Conservation (phyloP, 768 basidiomycete genomes). For the Strobilomyces dryophilus region DNA sequence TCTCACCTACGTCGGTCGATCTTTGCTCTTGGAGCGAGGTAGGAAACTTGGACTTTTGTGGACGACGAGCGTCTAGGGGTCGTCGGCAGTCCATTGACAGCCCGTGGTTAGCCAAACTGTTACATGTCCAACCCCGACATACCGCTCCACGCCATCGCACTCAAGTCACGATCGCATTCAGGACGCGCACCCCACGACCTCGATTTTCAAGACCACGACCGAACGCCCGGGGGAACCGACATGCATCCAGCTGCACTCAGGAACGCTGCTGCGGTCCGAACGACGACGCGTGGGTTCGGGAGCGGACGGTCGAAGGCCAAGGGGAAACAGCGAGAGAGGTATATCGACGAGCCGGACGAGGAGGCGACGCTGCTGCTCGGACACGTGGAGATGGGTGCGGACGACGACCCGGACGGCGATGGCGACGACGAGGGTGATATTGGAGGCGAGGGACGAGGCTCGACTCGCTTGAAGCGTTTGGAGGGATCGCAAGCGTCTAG, state of each 20-base stretch:
- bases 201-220: slow-evolving; percentile 20
- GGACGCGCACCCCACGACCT: slow-evolving; percentile 40
- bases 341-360: slow-evolving; percentile 63
- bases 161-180: slow-evolving; percentile 40
- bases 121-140: slow-evolving; percentile 53
- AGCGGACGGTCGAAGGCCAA: slow-evolving; percentile 30
- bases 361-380: slow-evolving; percentile 46
- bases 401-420: slow-evolving; percentile 35
- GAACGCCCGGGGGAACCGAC: slow-evolving; percentile 5
- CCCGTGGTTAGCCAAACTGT: not conserved
- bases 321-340: slow-evolving; percentile 48
- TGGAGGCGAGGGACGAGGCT: slow-evolving; percentile 28
- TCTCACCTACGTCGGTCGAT: not conserved
- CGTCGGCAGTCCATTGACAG: not conserved
- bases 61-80: slow-evolving; percentile 1
- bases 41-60: not conserved
- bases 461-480: slow-evolving; percentile 25
- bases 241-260: slow-evolving; percentile 33
- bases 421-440: slow-evolving; percentile 38
- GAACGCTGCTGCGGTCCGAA: slow-evolving; percentile 31
- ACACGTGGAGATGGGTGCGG: slow-evolving; percentile 30
- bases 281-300: slow-evolving; percentile 14
- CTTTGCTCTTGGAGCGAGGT: not conserved
- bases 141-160: slow-evolving; percentile 59
- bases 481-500: slow-evolving; percentile 18